phyloP scores from a whole-genome alignment of 2,329 filamentous ascomycete genomes.

The Pyrenophora teres region DNA sequence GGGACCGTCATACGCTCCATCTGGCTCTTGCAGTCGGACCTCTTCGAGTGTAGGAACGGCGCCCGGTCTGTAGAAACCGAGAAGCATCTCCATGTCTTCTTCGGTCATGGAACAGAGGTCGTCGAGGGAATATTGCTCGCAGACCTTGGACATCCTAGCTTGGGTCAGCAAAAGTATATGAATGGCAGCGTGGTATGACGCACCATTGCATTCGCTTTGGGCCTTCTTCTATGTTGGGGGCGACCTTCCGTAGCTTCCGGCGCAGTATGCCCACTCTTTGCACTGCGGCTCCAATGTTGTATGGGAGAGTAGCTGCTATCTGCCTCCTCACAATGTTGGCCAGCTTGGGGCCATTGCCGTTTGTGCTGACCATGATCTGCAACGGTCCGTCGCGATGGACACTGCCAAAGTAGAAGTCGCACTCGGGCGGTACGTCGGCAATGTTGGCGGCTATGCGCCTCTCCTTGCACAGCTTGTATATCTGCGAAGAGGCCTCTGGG shows the following conservation, averaged over 20 bases:
- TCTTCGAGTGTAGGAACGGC: slow-evolving; percentile 51
- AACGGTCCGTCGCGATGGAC: slow-evolving; percentile 93
- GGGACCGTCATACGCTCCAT: slow-evolving; percentile 54
- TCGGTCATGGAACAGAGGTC: slow-evolving; percentile 83
- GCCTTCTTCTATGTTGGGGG: slow-evolving; percentile 72
- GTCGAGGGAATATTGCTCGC: slow-evolving; percentile 82
- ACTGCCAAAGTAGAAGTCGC: slow-evolving; percentile 98
- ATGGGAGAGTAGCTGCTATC: slow-evolving; percentile 77
- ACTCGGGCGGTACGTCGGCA: slow-evolving; percentile 93
- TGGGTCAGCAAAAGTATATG: slow-evolving; percentile 31
- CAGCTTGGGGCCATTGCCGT: slow-evolving; percentile 90
- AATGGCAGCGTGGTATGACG: background rate
- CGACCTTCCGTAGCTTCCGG: slow-evolving; percentile 76
- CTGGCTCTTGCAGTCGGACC: slow-evolving; percentile 48
- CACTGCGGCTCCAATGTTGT: slow-evolving; percentile 83
- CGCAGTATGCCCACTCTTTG: slow-evolving; percentile 80
- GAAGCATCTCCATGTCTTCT: slow-evolving; percentile 78
- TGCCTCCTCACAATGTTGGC: slow-evolving; percentile 83
- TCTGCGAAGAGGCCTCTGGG: slow-evolving; percentile 81
- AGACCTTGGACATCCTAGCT: slow-evolving; percentile 85
- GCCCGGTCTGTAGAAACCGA: slow-evolving; percentile 69
- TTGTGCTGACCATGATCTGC: slow-evolving; percentile 98
- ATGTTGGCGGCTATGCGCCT: slow-evolving; percentile 88
- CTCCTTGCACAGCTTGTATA: slow-evolving; percentile 94
- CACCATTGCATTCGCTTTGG: slow-evolving; percentile 90